Evolutionary conservation across 306 rosid genomes (phyloP).

Genomic region (Trifolium subterraneum): DNA sequence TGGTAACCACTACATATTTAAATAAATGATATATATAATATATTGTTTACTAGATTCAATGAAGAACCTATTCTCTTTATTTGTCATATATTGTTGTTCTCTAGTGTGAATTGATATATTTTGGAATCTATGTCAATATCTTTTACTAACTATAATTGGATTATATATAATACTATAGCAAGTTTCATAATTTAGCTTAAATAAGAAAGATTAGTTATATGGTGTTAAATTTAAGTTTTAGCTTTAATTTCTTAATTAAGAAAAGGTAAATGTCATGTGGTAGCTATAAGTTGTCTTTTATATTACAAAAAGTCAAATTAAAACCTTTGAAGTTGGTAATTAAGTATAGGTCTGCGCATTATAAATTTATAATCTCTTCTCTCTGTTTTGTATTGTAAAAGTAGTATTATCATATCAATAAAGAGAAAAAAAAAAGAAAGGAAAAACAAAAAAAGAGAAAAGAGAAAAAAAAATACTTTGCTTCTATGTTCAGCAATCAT

Average conservation of each 20-base stretch:
- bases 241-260: conserved; percentile 35
- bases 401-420: conserved; percentile 38
- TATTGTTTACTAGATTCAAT: conserved; percentile 39
- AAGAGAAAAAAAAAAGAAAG: conserved; percentile 23
- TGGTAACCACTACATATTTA: conserved; percentile 43
- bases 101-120: conserved; percentile 22
- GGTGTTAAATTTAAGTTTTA: conserved; percentile 12
- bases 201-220: background rate
- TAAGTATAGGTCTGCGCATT: conserved; percentile 25
- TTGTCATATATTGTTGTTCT: conserved; percentile 49
- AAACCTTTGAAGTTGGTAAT: conserved; percentile 46
- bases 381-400: conserved; percentile 33
- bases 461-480: conserved; percentile 31
- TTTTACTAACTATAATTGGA: background rate
- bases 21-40: background rate
- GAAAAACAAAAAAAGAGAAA: conserved; percentile 20
- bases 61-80: conserved; percentile 27
- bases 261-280: conserved; percentile 36
- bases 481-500: conserved; percentile 35
- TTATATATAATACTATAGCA: background rate
- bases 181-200: background rate
- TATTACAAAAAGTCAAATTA: conserved; percentile 41
- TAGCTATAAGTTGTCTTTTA: conserved; percentile 36
- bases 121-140: conserved; percentile 29
- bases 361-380: conserved; percentile 11